phyloP scores from a whole-genome alignment of 2,329 filamentous ascomycete genomes.

The Microcera coccophila region DNA sequence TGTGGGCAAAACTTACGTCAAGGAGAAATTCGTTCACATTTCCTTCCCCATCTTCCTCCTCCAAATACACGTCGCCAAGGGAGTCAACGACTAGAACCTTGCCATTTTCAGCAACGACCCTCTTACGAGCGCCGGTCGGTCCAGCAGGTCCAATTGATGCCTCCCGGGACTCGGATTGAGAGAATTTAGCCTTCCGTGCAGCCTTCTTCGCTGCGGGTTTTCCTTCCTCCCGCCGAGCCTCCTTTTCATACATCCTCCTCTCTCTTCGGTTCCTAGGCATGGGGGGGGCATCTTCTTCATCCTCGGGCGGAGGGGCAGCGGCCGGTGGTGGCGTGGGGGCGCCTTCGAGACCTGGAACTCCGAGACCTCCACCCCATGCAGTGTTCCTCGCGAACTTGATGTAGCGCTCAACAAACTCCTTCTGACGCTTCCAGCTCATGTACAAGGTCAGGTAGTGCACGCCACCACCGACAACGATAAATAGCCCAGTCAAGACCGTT shows the following conservation, averaged over 20 bases:
- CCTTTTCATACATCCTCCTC: conserved; percentile 83
- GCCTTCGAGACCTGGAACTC: conserved; percentile 63
- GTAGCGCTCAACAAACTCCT: conserved; percentile 87
- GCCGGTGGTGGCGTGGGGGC: conserved; percentile 41
- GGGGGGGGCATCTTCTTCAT: conserved; percentile 47
- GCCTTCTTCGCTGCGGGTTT: conserved; percentile 48
- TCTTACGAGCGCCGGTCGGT: conserved; percentile 74
- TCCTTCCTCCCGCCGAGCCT: conserved; percentile 66
- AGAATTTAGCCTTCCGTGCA: conserved; percentile 32
- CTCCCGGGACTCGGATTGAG: conserved; percentile 32
- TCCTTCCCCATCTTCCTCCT: conserved; percentile 85
- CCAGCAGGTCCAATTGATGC: conserved; percentile 47
- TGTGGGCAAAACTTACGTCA: conserved; percentile 60
- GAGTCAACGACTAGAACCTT: conserved; percentile 93
- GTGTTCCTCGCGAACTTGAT: conserved; percentile 82
- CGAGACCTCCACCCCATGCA: conserved; percentile 82
- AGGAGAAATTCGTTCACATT: conserved; percentile 78
- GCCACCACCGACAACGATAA: conserved; percentile 76
- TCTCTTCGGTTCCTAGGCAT: conserved; percentile 75
- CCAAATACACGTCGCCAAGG: conserved; percentile 88
- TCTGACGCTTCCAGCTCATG: conserved; percentile 84
- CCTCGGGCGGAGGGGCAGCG: conserved; percentile 43
- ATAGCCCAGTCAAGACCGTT: conserved; percentile 75
- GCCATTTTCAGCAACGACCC: conserved; percentile 89
- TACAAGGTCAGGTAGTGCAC: conserved; percentile 83